Evolutionary conservation across 1,284 basidiomycete genomes (phyloP).

Genomic region (Hemileia vastatrix): DNA sequence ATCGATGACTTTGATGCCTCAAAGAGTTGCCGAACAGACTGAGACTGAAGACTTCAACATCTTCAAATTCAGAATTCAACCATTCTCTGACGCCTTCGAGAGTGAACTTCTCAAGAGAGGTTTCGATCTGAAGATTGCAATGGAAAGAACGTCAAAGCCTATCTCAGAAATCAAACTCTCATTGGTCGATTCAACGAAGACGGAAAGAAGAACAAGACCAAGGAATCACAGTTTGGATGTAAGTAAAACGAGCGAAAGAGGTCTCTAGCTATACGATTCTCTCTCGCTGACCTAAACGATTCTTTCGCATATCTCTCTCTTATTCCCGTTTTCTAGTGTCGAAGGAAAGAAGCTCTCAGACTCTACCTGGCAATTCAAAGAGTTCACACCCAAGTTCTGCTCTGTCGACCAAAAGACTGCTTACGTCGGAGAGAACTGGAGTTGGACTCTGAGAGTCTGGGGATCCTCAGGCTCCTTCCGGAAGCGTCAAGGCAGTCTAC

Average conservation of each 20-base stretch:
- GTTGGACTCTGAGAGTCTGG: neutral
- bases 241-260: neutral
- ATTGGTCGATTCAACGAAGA: neutral
- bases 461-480: neutral
- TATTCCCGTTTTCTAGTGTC: too few relatives aligned
- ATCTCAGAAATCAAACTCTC: neutral
- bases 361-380: too few relatives aligned
- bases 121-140: neutral
- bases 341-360: too few relatives aligned
- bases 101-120: neutral
- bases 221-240: neutral
- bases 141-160: neutral
- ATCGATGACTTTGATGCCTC: neutral
- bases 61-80: neutral
- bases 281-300: neutral
- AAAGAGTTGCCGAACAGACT: neutral
- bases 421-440: neutral
- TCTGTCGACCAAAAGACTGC: neutral
- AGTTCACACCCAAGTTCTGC: neutral
- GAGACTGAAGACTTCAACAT: neutral
- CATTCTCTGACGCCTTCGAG: neutral
- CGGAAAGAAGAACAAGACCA: slow-evolving; percentile 8
- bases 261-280: neutral
- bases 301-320: too few relatives aligned
- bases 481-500: neutral